phyloP scores from a whole-genome alignment of 306 rosid species.

The Quercus berberidifolia region DNA sequence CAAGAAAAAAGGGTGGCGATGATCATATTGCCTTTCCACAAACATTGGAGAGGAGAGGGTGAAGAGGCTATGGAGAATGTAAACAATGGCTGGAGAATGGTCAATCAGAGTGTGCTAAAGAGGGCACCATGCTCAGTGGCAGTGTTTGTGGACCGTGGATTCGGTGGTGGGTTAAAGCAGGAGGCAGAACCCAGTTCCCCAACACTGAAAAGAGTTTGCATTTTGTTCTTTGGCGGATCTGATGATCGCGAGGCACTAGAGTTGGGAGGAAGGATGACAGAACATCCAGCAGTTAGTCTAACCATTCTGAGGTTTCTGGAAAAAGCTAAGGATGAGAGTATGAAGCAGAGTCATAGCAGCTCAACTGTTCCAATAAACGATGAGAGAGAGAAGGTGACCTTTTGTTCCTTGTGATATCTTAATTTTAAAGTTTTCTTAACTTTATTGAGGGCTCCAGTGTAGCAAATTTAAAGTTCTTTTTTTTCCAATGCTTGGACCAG shows the following conservation, averaged over 20 bases:
- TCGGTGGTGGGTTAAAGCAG: not conserved
- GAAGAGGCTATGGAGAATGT: constrained; percentile 13
- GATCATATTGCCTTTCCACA: constrained; percentile 39
- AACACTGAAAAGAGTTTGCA: constrained; percentile 23
- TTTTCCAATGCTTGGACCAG: constrained; percentile 1
- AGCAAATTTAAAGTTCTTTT: not conserved
- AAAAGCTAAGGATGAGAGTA: not conserved
- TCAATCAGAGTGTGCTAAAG: constrained; percentile 39
- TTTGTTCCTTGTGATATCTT: not conserved
- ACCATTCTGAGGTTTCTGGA: constrained; percentile 23
- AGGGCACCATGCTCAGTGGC: constrained; percentile 30
- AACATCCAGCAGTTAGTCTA: constrained; percentile 23
- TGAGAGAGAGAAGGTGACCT: constrained; percentile 12
- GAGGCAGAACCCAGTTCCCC: not conserved
- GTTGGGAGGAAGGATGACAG: constrained; percentile 38
- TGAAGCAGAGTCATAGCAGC: not conserved
- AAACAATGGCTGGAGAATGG: constrained; percentile 34
- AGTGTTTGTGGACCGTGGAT: constrained; percentile 24
- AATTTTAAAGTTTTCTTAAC: not conserved
- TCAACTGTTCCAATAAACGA: not conserved
- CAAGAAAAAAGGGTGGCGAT: constrained; percentile 27
- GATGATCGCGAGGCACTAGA: constrained; percentile 37
- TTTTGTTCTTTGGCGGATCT: constrained; percentile 35
- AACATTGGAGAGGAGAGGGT: constrained; percentile 12
- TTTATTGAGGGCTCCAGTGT: too few species aligned